phyloP scores from a whole-genome alignment of 306 rosid genomes.

The Lathyrus oleraceus region DNA sequence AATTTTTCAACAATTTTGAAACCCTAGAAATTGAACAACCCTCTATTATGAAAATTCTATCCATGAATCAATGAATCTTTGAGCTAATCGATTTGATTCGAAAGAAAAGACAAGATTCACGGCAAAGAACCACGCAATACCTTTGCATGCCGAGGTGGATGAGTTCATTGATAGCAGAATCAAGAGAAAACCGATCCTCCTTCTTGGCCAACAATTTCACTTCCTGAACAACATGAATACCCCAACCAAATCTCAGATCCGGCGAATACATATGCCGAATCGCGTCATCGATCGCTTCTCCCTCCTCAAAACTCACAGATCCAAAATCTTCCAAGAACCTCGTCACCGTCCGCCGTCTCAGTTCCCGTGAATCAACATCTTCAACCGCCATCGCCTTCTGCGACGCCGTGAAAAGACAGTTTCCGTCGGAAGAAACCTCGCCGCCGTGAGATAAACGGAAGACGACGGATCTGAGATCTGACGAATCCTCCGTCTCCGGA shows the following conservation, averaged over 20 bases:
- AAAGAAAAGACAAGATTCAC: not conserved
- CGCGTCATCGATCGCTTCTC: conserved; percentile 58
- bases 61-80: not conserved
- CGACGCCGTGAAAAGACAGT: conserved; percentile 91
- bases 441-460: conserved; percentile 93
- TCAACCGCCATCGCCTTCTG: conserved; percentile 76
- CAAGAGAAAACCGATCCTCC: conserved; percentile 69
- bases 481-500: conserved; percentile 46
- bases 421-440: conserved; percentile 91
- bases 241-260: conserved; percentile 94
- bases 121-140: conserved; percentile 39
- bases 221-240: conserved; percentile 93
- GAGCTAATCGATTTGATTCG: not conserved
- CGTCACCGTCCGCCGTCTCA: conserved; percentile 76
- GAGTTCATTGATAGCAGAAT: conserved; percentile 82
- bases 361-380: conserved; percentile 65
- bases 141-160: conserved; percentile 86
- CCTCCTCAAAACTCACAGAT: conserved; percentile 62
- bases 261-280: conserved; percentile 86
- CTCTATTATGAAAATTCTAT: not conserved
- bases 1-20: conserved; percentile 7
- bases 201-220: conserved; percentile 89
- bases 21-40: conserved; percentile 1
- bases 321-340: conserved; percentile 77
- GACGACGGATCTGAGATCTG: conserved; percentile 60